phyloP scores from a whole-genome alignment of 805 yeast genomes.

The Cyberlindnera maclurae region DNA sequence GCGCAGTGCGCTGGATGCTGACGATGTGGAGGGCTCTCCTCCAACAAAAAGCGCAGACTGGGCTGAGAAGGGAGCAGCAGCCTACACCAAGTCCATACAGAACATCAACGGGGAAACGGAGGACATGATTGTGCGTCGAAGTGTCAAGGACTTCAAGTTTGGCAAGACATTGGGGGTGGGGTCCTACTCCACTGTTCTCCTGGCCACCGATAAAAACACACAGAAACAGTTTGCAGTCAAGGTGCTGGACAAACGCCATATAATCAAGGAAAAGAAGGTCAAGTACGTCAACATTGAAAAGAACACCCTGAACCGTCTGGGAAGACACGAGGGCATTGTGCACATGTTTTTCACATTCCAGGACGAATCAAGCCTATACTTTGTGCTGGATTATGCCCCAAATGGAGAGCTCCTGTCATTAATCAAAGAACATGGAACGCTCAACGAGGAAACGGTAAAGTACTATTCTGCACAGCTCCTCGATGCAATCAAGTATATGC shows the following conservation, averaged over 20 bases:
- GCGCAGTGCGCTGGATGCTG: constrained; percentile 4
- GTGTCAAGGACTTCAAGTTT: constrained; percentile 80
- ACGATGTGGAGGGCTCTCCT: neutral
- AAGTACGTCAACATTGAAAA: constrained; percentile 81
- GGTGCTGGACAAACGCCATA: constrained; percentile 67
- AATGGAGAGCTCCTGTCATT: constrained; percentile 69
- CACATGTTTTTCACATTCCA: constrained; percentile 74
- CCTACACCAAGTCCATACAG: constrained; percentile 36
- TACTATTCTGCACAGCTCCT: constrained; percentile 69
- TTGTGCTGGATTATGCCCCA: constrained; percentile 71
- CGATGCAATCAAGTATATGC: constrained; percentile 69
- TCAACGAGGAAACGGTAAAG: constrained; percentile 60
- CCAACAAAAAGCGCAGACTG: constrained; percentile 4
- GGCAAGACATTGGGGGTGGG: constrained; percentile 93
- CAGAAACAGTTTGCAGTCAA: constrained; percentile 74
- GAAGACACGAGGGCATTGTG: constrained; percentile 53
- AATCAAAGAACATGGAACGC: constrained; percentile 61
- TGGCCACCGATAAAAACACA: constrained; percentile 76
- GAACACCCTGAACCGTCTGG: constrained; percentile 66
- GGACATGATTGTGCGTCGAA: constrained; percentile 45
- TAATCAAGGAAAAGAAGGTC: constrained; percentile 75
- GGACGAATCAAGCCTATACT: constrained; percentile 65
- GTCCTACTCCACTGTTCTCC: constrained; percentile 85
- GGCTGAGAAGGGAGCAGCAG: constrained; percentile 50
- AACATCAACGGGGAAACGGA: constrained; percentile 42